phyloP scores from a whole-genome alignment of 164 flowering plant species.

The Tetracentron sinense region DNA sequence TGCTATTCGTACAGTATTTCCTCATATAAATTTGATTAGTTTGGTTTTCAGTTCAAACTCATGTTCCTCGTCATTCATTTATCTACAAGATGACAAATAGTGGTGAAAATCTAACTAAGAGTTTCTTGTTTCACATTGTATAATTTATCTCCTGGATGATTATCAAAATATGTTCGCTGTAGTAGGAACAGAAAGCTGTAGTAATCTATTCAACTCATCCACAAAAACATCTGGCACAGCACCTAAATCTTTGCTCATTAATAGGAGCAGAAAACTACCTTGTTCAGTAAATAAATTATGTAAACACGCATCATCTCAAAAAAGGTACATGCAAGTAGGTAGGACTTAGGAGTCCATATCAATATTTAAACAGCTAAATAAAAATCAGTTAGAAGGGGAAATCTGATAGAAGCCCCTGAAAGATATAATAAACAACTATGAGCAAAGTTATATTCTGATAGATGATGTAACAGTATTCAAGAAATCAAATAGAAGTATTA shows the following conservation, averaged over 20 bases:
- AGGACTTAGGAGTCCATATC: background rate
- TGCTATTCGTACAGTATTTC: background rate
- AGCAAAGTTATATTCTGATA: background rate
- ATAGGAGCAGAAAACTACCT: background rate
- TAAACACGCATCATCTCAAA: too few relatives aligned
- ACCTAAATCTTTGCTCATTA: too few relatives aligned
- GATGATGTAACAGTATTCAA: background rate
- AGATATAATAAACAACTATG: background rate
- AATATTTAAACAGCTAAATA: background rate
- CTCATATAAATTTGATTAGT: background rate
- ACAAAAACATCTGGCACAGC: too few relatives aligned
- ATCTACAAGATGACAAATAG: too few relatives aligned
- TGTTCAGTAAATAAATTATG: too few relatives aligned
- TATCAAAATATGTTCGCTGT: too few relatives aligned
- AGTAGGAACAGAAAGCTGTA: too few relatives aligned
- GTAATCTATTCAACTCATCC: too few relatives aligned
- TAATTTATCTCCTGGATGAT: too few relatives aligned
- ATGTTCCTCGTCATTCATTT: background rate
- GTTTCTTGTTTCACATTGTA: too few relatives aligned
- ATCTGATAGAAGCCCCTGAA: background rate
- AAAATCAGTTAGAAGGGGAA: background rate
- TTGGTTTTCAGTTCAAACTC: background rate
- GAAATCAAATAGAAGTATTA: constrained; percentile 1
- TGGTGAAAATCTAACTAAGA: background rate
- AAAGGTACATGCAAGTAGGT: background rate